Evolutionary conservation across 2,329 filamentous ascomycete species (phyloP), one percentile per base, ranked within the genome.

Genomic region (Penicillium brevicompactum): DNA sequence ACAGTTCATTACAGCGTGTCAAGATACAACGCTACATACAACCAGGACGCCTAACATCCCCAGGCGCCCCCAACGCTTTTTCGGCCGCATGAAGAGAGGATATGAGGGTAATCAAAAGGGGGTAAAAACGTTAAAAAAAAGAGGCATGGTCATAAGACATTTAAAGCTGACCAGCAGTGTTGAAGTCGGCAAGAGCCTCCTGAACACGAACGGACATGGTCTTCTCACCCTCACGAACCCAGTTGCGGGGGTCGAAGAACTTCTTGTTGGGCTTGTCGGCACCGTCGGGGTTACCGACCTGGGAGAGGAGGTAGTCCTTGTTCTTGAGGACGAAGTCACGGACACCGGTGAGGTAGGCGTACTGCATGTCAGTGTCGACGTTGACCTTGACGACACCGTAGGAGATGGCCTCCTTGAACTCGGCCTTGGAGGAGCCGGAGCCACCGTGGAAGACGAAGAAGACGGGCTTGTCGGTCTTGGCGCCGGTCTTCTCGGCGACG

Each of bases 391-490:
- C 89, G 68, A 99, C 93, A 83, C 94, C 94, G 78, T 93, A 89
- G 74, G 82, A 80, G 78, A 97, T 97, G 73, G 92, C 93, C 69
- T 91, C 86, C 62, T 82, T 83, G 85, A 90, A 99, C 82, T 99
- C 94, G 68, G 91, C 79, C 83, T 96, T 95, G 75, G 84, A 84
- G 64, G 90, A 95, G 67, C 94, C 94, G 62, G 91, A 96, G 70
- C 94, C 94, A 72, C 94, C 94, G 85, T 99, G 94, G 89, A 99
- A 99, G 77, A 99, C 94, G 72, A 99, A 91, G 87, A 92, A 97
- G 74, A 97, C 90, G 67, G 94, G 94, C 88, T 97, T 97, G 74
- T 90, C 84, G 64, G 90, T 85, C 68, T 84, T 80, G 70, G 84
- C 80, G 65, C 79, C 77, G 63, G 88, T 86, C 82, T 95, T 85